Base-by-base conservation (phyloP, 306 rosid genomes). In the Canavalia ensiformis region DNA sequence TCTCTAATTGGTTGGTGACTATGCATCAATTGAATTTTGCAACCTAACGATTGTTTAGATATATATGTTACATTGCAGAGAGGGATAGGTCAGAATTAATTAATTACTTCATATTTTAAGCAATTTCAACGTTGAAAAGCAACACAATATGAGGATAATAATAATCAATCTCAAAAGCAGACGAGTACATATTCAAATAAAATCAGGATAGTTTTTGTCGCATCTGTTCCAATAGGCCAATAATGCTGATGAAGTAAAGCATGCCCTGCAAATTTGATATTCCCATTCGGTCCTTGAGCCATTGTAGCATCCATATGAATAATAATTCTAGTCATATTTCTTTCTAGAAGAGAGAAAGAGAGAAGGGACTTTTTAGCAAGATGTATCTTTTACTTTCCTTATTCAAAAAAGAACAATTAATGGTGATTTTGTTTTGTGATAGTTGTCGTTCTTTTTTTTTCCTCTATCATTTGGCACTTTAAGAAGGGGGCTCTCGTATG, bases 201-300 rank as follows among this genome's bases (percentile, higher is more conserved):
- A 25, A 18, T 18, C 25, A 51, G 42, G 44, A 51, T 50, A 18
- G 18, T 65, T 65, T 54, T 78, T 66, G 81, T 52, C 34, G 81
- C 74, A 11, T 66, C 9, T 65, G 81, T 66, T 18, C 81, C 66
- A 77, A 78, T 50, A 63, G 30, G 13, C 45, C 66, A 77, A 65
- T 39, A 51, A 65, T 51, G 58, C n/a, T 46, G 35, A 75, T 50
- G 10, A 25, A 41, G 25, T 45, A 31, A 44, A 39, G 66, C 41
- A 51, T 13, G 25, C 34, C 34, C 31, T 76, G 28, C 51, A 62
- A 31, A 46, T n/a, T 59, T 59, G 30, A 58, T 57, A 58, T 75
- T 74, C 29, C 9, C 31, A 6, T 73, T 5, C 13, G 8, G 12
- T 56, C 42, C 34, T n/a, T 39, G 52, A 68, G 7, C 28, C 8